Percentiles rank a stretch among this genome's conserved stretches.
Conservation (phyloP, 75 land plant genomes). For the Sequoiadendron giganteum region DNA sequence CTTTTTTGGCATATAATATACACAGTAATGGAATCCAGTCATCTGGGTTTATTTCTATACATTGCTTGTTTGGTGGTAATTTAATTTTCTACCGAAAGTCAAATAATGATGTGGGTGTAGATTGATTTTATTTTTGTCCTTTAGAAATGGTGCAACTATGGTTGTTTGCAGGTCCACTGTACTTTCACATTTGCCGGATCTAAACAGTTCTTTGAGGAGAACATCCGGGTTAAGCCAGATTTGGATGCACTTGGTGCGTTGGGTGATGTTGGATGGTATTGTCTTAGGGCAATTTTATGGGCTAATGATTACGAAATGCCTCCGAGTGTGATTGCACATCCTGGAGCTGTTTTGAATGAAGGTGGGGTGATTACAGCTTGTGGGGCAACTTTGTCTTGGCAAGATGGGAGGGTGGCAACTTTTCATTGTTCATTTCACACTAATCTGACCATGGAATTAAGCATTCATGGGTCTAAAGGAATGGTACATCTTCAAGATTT, state of each 20-base stretch:
- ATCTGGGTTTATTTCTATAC: background rate
- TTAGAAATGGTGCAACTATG: background rate
- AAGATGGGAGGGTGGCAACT: conserved; percentile 29
- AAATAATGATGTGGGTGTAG: background rate
- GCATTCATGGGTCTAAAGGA: conserved; percentile 20
- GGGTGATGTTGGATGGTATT: conserved; percentile 49
- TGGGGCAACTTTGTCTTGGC: conserved; percentile 30
- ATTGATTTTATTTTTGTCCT: background rate
- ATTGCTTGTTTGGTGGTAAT: background rate
- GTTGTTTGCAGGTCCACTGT: conserved; percentile 5
- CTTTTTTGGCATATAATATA: background rate
- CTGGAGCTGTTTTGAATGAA: conserved; percentile 19
- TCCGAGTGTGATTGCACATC: conserved; percentile 22
- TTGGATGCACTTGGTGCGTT: conserved; percentile 33
- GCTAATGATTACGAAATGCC: conserved; percentile 31
- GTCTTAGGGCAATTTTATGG: conserved; percentile 31
- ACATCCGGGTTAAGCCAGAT: conserved; percentile 47
- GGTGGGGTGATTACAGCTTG: conserved; percentile 28
- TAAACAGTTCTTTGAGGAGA: background rate
- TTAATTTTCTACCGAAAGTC: background rate
- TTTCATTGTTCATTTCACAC: conserved; percentile 28
- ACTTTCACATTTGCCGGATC: background rate
- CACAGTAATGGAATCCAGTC: background rate
- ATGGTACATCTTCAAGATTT: conserved; percentile 23
- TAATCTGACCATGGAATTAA: conserved; percentile 16